Conservation (phyloP, 169 alveolate species). For the Plasmodium cynomolgi region DNA sequence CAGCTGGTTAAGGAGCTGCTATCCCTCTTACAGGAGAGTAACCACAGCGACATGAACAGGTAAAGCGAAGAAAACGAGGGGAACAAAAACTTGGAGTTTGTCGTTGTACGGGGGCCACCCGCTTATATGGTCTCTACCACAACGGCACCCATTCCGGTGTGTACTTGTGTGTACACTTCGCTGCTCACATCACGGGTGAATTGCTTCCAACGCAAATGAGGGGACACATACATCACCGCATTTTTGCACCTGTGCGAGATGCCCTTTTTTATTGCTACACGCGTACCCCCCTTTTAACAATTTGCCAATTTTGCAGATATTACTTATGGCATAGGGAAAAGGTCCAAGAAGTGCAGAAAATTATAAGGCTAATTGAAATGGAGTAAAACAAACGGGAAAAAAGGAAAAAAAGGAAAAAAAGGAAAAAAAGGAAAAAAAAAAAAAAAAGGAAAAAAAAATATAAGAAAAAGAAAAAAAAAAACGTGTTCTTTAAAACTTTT, state of each 20-base stretch:
- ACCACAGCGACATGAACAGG: slow-evolving; percentile 62
- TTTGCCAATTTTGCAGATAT: slow-evolving; percentile 30
- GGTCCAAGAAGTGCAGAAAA: slow-evolving; percentile 52
- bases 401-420: neutral
- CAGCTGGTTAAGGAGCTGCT: slow-evolving; percentile 20
- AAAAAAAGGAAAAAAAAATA: neutral
- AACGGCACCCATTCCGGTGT: neutral
- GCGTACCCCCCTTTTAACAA: neutral
- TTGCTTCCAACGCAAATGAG: neutral
- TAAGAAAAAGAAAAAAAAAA: neutral
- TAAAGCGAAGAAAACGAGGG: neutral
- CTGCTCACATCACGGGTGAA: neutral
- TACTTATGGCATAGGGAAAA: slow-evolving; percentile 65
- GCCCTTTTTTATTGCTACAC: neutral
- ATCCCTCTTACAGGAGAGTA: slow-evolving; percentile 35
- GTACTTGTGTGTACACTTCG: neutral
- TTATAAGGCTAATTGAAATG: slow-evolving; percentile 42
- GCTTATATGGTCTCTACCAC: neutral
- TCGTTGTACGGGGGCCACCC: neutral
- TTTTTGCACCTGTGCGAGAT: neutral
- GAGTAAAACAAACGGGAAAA: neutral
- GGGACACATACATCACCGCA: neutral
- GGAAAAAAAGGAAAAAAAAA: neutral
- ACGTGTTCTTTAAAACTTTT: neutral
- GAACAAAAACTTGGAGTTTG: neutral